Evolutionary conservation across 2,329 filamentous ascomycete species (phyloP).

Genomic region (Emydomyces testavorans): DNA sequence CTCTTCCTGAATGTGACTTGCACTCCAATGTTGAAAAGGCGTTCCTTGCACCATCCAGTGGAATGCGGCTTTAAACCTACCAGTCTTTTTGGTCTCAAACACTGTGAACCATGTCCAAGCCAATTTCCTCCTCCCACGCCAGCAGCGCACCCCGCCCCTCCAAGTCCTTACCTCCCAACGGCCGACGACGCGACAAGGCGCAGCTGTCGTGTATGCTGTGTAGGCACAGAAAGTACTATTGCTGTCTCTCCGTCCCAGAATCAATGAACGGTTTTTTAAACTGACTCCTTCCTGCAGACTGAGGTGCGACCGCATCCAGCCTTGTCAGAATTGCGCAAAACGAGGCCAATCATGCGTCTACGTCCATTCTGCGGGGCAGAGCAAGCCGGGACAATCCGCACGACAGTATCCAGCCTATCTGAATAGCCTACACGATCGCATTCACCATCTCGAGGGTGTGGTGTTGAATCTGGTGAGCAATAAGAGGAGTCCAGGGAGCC

Average conservation of each 20-base stretch:
- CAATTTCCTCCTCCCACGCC: not conserved
- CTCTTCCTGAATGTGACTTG: no score
- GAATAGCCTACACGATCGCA: slow-evolving; percentile 7
- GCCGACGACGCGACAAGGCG: slow-evolving; percentile 13
- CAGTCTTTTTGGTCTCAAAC: not conserved
- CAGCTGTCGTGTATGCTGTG: slow-evolving; percentile 13
- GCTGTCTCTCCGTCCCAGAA: no score
- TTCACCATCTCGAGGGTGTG: slow-evolving; percentile 20
- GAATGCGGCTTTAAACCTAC: not conserved
- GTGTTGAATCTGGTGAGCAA: slow-evolving; percentile 18
- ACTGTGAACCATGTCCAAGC: not conserved
- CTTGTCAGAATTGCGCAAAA: slow-evolving; percentile 12
- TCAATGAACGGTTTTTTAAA: not conserved
- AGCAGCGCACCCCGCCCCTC: not conserved
- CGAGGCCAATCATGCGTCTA: slow-evolving; percentile 11
- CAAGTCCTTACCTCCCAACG: not conserved
- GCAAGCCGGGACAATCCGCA: not conserved
- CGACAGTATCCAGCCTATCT: slow-evolving; percentile 9
- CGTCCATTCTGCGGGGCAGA: not conserved
- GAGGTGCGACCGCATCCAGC: slow-evolving; percentile 13
- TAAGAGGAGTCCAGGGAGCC: not conserved
- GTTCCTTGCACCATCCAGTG: not conserved
- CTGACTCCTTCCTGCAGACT: slow-evolving; percentile 3
- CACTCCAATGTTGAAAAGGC: no score
- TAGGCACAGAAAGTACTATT: slow-evolving; percentile 13